phyloP scores from a whole-genome alignment of 176 grass and related monocot species.

The Zizania latifolia region DNA sequence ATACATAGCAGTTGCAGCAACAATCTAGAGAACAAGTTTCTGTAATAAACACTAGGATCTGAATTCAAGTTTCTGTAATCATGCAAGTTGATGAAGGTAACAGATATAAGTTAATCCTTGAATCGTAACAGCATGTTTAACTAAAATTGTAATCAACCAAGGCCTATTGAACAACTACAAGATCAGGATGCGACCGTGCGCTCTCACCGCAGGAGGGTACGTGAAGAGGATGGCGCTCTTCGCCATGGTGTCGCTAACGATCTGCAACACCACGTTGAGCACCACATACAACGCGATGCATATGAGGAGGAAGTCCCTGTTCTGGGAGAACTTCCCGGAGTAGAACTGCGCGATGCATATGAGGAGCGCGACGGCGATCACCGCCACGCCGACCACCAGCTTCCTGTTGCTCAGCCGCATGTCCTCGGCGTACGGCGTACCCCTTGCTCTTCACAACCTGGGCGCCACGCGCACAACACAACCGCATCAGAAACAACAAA shows the following conservation, averaged over 20 bases:
- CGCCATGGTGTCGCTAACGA: constrained; percentile 90
- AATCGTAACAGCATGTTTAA: neutral
- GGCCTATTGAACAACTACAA: neutral
- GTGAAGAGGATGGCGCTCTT: constrained; percentile 96
- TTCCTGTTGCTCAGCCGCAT: constrained; percentile 72
- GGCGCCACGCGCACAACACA: neutral
- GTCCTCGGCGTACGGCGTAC: constrained; percentile 76
- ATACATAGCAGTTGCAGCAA: too few species aligned
- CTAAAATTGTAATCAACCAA: neutral
- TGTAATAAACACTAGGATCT: too few species aligned
- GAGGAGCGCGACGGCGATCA: constrained; percentile 84
- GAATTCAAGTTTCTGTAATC: neutral
- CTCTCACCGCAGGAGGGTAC: constrained; percentile 60
- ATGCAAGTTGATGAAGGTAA: neutral
- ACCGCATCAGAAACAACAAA: neutral
- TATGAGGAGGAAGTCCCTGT: constrained; percentile 71
- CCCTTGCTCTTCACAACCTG: constrained; percentile 79
- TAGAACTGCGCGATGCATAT: constrained; percentile 98
- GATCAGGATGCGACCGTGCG: neutral
- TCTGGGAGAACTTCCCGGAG: constrained; percentile 88
- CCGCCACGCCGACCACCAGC: constrained; percentile 58
- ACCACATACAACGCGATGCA: constrained; percentile 86
- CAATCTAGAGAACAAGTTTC: too few species aligned
- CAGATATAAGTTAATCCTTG: neutral
- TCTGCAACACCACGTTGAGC: constrained; percentile 64